Conservation (phyloP, 2,329 filamentous ascomycete species). For the Colletotrichum magnum region DNA sequence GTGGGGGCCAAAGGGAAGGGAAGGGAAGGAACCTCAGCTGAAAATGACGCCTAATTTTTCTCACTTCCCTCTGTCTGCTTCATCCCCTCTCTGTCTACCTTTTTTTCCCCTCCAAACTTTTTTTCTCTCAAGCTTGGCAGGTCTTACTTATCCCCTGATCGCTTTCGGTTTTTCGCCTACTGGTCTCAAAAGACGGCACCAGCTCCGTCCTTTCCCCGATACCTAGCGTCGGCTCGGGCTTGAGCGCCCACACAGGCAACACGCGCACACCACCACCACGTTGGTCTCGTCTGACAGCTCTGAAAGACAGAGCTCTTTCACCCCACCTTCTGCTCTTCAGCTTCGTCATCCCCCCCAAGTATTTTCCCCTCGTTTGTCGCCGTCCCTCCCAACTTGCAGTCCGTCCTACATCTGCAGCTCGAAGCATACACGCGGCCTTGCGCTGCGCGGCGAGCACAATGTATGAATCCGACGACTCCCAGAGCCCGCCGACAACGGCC, state of each 20-base stretch:
- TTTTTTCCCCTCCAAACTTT: constrained; percentile 5
- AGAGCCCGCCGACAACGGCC: constrained; percentile 34
- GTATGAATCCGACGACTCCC: constrained; percentile 20
- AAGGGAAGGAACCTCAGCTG: constrained; percentile 18
- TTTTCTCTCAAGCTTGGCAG: constrained; percentile 20
- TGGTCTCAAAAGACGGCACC: constrained; percentile 1
- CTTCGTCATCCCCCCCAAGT: constrained; percentile 15
- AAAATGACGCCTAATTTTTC: constrained; percentile 15
- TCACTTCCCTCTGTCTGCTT: neutral
- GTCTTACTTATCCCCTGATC: constrained; percentile 8
- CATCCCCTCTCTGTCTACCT: neutral
- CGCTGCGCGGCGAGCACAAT: constrained; percentile 13
- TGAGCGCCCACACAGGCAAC: constrained; percentile 6
- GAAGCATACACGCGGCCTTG: constrained; percentile 12
- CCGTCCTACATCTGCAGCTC: neutral
- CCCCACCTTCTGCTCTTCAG: constrained; percentile 22
- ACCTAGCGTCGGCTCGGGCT: neutral
- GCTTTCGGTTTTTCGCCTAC: constrained; percentile 29
- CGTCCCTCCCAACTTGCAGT: neutral
- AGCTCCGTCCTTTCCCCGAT: constrained; percentile 3
- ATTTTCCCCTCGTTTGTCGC: neutral
- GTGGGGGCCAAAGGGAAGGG: constrained; percentile 22
- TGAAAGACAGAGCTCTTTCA: constrained; percentile 5
- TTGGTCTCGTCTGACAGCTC: constrained; percentile 8
- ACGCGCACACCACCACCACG: neutral